A percentile compares a stretch with the other conserved stretches of the same genome.
Evolutionary conservation across 305 asterid genomes (phyloP).

Genomic region (Fraxinus greggii): DNA sequence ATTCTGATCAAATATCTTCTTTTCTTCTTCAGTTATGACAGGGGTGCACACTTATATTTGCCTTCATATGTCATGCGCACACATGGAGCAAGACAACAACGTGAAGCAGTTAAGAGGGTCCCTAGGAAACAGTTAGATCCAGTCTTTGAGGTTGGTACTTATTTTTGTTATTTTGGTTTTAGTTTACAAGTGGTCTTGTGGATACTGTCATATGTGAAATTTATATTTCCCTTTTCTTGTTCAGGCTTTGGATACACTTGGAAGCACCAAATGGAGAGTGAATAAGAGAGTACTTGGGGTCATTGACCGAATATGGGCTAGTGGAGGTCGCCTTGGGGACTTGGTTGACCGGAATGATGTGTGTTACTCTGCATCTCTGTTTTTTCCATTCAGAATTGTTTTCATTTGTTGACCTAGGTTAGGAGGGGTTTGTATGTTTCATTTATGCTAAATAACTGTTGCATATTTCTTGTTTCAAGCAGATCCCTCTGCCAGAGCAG

Average conservation of each 20-base stretch:
- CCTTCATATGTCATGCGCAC: slow-evolving; percentile 96
- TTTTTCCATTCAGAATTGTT: slow-evolving; percentile 4
- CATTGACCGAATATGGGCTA: slow-evolving; percentile 88
- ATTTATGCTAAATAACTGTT: slow-evolving; percentile 7
- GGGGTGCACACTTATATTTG: slow-evolving; percentile 80
- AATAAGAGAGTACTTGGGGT: slow-evolving; percentile 75
- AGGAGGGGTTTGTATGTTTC: not conserved
- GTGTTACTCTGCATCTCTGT: slow-evolving; percentile 32
- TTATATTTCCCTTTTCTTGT: slow-evolving; percentile 25
- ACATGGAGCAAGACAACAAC: slow-evolving; percentile 90
- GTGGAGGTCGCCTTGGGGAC: slow-evolving; percentile 83
- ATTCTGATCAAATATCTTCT: slow-evolving; percentile 12
- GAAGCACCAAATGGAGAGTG: slow-evolving; percentile 92
- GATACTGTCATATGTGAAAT: slow-evolving; percentile 5
- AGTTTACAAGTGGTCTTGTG: slow-evolving; percentile 8
- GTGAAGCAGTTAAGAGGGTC: slow-evolving; percentile 73
- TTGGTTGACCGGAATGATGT: slow-evolving; percentile 87
- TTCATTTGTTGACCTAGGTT: slow-evolving; percentile 12
- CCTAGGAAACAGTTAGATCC: slow-evolving; percentile 60
- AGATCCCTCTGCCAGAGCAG: slow-evolving; percentile 74
- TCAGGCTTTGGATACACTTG: slow-evolving; percentile 95
- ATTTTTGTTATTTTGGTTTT: slow-evolving; percentile 13
- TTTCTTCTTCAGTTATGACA: slow-evolving; percentile 61
- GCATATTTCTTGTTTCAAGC: slow-evolving; percentile 22
- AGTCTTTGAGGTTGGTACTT: slow-evolving; percentile 69